Evolutionary conservation across 768 basidiomycete genomes (phyloP).

Genomic region (Chlorophyllum brunneum): DNA sequence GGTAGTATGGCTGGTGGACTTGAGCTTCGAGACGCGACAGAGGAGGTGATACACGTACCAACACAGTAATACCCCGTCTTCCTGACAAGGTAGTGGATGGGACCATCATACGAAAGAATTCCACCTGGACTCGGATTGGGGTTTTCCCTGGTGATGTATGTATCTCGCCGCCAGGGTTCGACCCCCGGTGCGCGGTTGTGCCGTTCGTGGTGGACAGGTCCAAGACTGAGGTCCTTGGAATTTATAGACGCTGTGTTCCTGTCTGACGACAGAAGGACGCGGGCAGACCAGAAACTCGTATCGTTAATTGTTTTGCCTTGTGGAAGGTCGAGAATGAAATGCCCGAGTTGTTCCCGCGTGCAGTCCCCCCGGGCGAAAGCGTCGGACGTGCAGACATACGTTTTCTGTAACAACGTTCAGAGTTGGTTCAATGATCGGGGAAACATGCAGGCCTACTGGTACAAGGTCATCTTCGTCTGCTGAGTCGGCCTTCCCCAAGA

Average conservation of each 20-base stretch:
- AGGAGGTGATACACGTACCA: slow-evolving; percentile 47
- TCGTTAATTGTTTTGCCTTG: slow-evolving; percentile 54
- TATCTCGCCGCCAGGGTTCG: slow-evolving; percentile 41
- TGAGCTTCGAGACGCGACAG: neutral
- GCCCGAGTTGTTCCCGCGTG: slow-evolving; percentile 65
- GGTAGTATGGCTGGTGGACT: slow-evolving; percentile 70
- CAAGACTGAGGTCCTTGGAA: slow-evolving; percentile 47
- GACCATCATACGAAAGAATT: slow-evolving; percentile 53
- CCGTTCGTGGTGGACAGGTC: slow-evolving; percentile 42
- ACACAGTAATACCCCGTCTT: slow-evolving; percentile 97
- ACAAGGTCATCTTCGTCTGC: slow-evolving; percentile 45
- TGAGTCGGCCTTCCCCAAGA: slow-evolving; percentile 64
- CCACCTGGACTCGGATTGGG: slow-evolving; percentile 44
- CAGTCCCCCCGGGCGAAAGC: slow-evolving; percentile 75
- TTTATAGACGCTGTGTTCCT: slow-evolving; percentile 20
- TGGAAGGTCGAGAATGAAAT: slow-evolving; percentile 83
- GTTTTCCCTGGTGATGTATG: slow-evolving; percentile 21
- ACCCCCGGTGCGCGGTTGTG: slow-evolving; percentile 42
- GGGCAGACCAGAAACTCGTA: slow-evolving; percentile 87
- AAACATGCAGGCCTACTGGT: slow-evolving; percentile 53
- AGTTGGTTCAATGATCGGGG: slow-evolving; percentile 13
- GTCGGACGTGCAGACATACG: slow-evolving; percentile 88
- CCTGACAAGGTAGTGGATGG: slow-evolving; percentile 79
- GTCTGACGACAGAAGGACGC: slow-evolving; percentile 56
- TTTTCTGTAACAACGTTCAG: slow-evolving; percentile 68